phyloP scores from a whole-genome alignment of 192 early-diverging fungal genomes.

The Spinellus fusiger region DNA sequence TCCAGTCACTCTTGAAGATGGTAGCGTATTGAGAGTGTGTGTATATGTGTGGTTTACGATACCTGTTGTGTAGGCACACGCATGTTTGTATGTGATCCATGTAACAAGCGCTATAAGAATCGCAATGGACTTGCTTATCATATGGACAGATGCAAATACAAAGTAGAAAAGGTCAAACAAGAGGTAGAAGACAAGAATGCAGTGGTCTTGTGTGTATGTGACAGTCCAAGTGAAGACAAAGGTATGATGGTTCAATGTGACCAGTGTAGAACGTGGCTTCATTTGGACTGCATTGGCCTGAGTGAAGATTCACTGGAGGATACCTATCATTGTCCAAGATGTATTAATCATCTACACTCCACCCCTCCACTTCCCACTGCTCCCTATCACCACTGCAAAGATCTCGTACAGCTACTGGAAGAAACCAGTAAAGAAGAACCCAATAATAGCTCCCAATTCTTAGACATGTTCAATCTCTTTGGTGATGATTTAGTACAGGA shows the following conservation, averaged over 20 bases:
- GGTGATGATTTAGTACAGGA: not conserved
- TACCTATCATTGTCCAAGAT: conserved; percentile 56
- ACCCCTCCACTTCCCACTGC: not conserved
- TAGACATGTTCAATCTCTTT: not conserved
- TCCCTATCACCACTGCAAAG: not conserved
- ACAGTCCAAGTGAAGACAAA: conserved; percentile 24
- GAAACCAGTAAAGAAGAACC: not conserved
- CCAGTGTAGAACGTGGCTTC: conserved; percentile 60
- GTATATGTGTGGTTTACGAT: not conserved
- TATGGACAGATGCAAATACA: conserved; percentile 18
- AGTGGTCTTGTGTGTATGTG: conserved; percentile 41
- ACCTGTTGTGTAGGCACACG: conserved; percentile 2
- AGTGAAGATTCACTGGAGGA: conserved; percentile 47
- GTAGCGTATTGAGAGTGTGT: not conserved
- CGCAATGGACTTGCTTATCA: conserved; percentile 45
- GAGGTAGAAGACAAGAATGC: conserved; percentile 16
- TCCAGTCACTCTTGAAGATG: not conserved
- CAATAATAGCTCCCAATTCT: not conserved
- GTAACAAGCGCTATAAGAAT: conserved; percentile 52
- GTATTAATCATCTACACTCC: conserved; percentile 3
- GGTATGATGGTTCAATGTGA: conserved; percentile 68
- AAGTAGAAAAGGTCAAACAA: not conserved
- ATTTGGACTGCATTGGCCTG: conserved; percentile 59
- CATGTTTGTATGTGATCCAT: conserved; percentile 47
- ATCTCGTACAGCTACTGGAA: not conserved